A percentile compares a stretch with the other conserved stretches of the same genome.
Conservation (phyloP, 306 rosid species). For the Cicer arietinum region DNA sequence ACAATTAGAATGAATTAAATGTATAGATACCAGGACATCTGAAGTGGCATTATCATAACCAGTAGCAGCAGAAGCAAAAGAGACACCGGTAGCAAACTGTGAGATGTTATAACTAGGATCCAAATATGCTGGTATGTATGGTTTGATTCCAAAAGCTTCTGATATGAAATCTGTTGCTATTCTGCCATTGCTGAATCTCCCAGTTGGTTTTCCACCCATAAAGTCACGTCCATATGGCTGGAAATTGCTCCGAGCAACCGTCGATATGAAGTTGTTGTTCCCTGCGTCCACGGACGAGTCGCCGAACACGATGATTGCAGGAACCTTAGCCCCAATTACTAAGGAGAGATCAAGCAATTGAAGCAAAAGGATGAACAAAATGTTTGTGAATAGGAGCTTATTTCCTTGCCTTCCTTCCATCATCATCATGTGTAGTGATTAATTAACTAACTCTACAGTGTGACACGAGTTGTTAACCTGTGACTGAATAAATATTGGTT, state of each 20-base stretch:
- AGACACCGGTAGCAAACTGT: constrained; percentile 77
- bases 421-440: background rate
- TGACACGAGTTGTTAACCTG: constrained; percentile 2
- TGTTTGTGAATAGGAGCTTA: constrained; percentile 4
- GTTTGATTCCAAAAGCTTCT: constrained; percentile 65
- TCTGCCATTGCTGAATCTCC: constrained; percentile 85
- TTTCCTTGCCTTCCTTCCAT: constrained; percentile 17
- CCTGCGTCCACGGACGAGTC: constrained; percentile 97
- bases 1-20: background rate
- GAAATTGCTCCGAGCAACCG: constrained; percentile 85
- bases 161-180: constrained; percentile 83
- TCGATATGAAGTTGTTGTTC: constrained; percentile 85
- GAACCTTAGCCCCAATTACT: constrained; percentile 47
- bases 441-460: background rate
- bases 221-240: constrained; percentile 92
- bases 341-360: constrained; percentile 12
- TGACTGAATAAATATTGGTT: constrained; percentile 40
- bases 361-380: constrained; percentile 42
- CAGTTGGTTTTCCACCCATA: constrained; percentile 71
- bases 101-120: constrained; percentile 77
- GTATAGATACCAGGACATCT: constrained; percentile 58
- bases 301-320: constrained; percentile 80
- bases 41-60: constrained; percentile 97
- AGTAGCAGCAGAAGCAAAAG: constrained; percentile 92
- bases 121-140: constrained; percentile 77